These are phyloP conservation scores for Metschnikowia borealis DNA, from an alignment of 805 yeast genomes.

Conservation along the genomic window DNA sequence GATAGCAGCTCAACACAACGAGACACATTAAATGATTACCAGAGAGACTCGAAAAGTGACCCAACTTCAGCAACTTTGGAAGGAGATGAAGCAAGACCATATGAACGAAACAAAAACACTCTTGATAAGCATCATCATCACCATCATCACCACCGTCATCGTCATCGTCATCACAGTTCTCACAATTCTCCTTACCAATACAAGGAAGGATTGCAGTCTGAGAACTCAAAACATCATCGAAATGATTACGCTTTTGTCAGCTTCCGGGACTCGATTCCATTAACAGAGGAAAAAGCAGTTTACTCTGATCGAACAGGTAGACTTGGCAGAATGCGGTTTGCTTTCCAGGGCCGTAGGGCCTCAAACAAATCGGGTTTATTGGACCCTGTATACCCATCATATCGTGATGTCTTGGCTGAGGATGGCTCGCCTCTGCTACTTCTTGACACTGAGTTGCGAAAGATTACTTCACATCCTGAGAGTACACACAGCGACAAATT, in stretches of 20 bases:
- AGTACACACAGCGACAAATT: neutral
- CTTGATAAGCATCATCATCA: conserved; percentile 9
- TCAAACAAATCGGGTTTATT: neutral
- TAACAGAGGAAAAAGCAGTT: conserved; percentile 13
- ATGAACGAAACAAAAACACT: neutral
- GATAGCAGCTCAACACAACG: neutral
- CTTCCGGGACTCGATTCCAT: conserved; percentile 29
- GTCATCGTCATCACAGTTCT: conserved; percentile 5
- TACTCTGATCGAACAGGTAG: conserved; percentile 29
- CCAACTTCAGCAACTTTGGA: neutral
- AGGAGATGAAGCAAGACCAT: neutral
- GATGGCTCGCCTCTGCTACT: neutral
- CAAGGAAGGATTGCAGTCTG: neutral
- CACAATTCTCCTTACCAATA: conserved; percentile 1
- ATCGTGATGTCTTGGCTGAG: neutral
- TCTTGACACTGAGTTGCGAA: conserved; percentile 11
- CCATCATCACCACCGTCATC: conserved; percentile 5
- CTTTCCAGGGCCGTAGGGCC: conserved; percentile 23
- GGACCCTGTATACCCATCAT: neutral
- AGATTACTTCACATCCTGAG: conserved; percentile 1
- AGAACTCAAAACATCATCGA: neutral
- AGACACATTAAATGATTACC: neutral
- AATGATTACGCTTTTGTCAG: conserved; percentile 28
- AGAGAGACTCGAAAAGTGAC: neutral
- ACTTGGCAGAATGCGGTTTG: conserved; percentile 32